These are phyloP conservation scores for Grammothele lineata DNA, from an alignment of 768 basidiomycete genomes.

Conservation along the genomic window DNA sequence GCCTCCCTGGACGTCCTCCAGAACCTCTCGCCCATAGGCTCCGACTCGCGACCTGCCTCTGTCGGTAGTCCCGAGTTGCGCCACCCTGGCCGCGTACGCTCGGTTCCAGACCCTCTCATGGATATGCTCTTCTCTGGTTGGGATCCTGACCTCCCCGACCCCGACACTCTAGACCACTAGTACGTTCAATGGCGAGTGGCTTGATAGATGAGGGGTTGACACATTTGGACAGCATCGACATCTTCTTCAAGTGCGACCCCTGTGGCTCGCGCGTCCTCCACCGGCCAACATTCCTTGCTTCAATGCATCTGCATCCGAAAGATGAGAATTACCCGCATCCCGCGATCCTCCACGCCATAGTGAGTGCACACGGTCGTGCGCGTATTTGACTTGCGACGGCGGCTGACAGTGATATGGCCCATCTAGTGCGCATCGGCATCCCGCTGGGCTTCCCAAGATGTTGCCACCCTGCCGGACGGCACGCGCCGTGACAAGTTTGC, in stretches of 20 bases:
- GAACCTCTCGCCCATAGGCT: constrained; percentile 19
- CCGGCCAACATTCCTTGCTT: constrained; percentile 71
- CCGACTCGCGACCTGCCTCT: constrained; percentile 27
- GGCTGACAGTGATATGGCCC: constrained; percentile 11
- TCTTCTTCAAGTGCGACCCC: constrained; percentile 87
- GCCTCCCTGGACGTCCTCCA: constrained; percentile 23
- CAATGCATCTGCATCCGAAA: constrained; percentile 74
- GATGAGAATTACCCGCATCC: constrained; percentile 86
- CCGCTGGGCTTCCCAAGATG: constrained; percentile 72
- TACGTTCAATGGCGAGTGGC: constrained; percentile 32
- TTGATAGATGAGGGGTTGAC: neutral
- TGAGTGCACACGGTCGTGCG: constrained; percentile 35
- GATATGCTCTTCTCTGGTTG: constrained; percentile 74
- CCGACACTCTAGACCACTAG: constrained; percentile 70
- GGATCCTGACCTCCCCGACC: constrained; percentile 84
- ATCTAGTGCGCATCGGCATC: constrained; percentile 77
- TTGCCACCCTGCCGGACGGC: constrained; percentile 66
- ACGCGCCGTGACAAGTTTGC: constrained; percentile 81
- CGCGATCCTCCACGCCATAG: constrained; percentile 88
- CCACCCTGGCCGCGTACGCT: constrained; percentile 26
- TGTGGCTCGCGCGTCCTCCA: constrained; percentile 84
- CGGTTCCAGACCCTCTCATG: constrained; percentile 49
- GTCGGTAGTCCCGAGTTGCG: constrained; percentile 50
- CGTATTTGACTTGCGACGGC: no score
- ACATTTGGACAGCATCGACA: constrained; percentile 57